These are phyloP conservation scores for Pelargonium australe DNA, from an alignment of 441 rosid species.

Conservation along the genomic window DNA sequence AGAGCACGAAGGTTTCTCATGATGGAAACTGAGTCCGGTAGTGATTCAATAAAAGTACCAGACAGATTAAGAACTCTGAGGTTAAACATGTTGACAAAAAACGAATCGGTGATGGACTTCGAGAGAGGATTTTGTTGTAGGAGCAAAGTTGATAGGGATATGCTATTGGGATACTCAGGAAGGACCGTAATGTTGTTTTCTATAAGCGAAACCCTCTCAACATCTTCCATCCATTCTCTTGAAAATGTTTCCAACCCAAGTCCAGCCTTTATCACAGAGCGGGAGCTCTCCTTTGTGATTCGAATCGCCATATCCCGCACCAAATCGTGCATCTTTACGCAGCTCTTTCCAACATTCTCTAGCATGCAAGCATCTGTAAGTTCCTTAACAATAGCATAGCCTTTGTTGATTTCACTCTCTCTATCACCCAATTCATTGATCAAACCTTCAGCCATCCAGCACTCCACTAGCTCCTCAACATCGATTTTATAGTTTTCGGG, in stretches of 20 bases:
- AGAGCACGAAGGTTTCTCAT: conserved; percentile 20
- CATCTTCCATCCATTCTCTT: conserved; percentile 11
- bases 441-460: conserved; percentile 17
- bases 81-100: conserved; percentile 15
- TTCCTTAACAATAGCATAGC: conserved; percentile 16
- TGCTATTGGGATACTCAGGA: background rate
- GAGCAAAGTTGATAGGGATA: conserved; percentile 14
- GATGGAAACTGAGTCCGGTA: conserved; percentile 17
- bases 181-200: conserved; percentile 14
- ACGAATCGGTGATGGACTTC: conserved; percentile 4
- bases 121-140: conserved; percentile 17
- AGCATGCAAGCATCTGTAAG: conserved; percentile 24
- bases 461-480: conserved; percentile 19
- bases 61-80: conserved; percentile 18
- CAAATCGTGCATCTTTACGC: conserved; percentile 27
- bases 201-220: conserved; percentile 22
- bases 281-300: conserved; percentile 8
- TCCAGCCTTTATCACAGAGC: conserved; percentile 19
- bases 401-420: conserved; percentile 6
- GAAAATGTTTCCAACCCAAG: background rate
- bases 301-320: conserved; percentile 24
- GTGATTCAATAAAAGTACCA: background rate
- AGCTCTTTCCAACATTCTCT: background rate
- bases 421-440: conserved; percentile 6
- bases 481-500: conserved; percentile 14